phyloP scores from a whole-genome alignment of 106 monocot genomes.

The Acorus calamus region DNA sequence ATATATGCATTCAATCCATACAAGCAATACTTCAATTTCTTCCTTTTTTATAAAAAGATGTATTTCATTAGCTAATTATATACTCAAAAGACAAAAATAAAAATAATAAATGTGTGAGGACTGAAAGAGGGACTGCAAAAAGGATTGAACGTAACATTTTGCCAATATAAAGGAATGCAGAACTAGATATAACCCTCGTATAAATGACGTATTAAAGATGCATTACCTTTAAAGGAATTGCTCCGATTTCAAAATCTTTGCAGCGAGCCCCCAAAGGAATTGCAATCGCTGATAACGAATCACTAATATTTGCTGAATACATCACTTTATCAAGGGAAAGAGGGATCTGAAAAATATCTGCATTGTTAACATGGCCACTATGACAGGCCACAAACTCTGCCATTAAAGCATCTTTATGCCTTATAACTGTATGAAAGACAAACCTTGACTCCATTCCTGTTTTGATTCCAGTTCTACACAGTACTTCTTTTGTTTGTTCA shows the following conservation, averaged over 20 bases:
- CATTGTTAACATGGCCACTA: slow-evolving; percentile 12
- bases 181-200: not conserved
- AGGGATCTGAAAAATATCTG: slow-evolving; percentile 27
- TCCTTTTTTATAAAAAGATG: no score
- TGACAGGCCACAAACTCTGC: slow-evolving; percentile 40
- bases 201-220: not conserved
- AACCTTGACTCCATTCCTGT: slow-evolving; percentile 62
- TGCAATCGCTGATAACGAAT: slow-evolving; percentile 33
- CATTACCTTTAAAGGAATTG: slow-evolving; percentile 32
- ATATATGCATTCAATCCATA: no score
- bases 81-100: no score
- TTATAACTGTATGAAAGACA: slow-evolving; percentile 56
- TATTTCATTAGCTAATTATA: no score
- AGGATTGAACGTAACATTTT: no score
- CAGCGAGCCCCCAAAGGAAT: slow-evolving; percentile 61
- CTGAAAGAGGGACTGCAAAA: no score
- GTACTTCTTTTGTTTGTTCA: slow-evolving; percentile 13
- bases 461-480: slow-evolving; percentile 34
- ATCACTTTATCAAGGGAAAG: slow-evolving; percentile 38
- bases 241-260: slow-evolving; percentile 38
- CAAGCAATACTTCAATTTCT: no score
- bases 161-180: no score
- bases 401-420: slow-evolving; percentile 44
- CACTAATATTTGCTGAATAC: slow-evolving; percentile 44
- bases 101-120: no score